These are phyloP conservation scores for Geranium incanum DNA, from an alignment of 441 rosid species.

Conservation along the genomic window DNA sequence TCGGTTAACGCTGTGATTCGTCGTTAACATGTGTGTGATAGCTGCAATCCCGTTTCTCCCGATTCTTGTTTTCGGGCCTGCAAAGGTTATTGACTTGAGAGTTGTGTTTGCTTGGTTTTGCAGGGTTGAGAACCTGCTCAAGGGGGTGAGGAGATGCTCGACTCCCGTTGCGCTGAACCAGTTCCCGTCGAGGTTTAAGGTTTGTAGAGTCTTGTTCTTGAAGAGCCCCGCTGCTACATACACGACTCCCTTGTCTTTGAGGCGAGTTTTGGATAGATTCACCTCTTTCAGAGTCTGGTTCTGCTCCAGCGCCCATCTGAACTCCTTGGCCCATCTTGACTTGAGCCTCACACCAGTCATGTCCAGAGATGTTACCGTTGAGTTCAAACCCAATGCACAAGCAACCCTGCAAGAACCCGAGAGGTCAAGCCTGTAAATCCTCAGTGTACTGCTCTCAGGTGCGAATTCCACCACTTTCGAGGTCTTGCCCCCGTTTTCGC, in stretches of 20 bases:
- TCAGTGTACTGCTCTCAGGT: slow-evolving; percentile 56
- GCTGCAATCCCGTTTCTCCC: slow-evolving; percentile 74
- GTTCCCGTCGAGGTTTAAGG: slow-evolving; percentile 70
- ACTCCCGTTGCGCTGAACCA: slow-evolving; percentile 65
- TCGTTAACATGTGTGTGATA: slow-evolving; percentile 65
- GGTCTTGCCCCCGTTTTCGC: slow-evolving; percentile 45
- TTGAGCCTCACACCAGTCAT: slow-evolving; percentile 66
- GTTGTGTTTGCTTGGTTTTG: slow-evolving; percentile 84
- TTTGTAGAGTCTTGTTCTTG: slow-evolving; percentile 65
- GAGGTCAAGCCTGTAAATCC: slow-evolving; percentile 56
- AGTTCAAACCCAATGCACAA: slow-evolving; percentile 67
- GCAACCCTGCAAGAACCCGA: slow-evolving; percentile 78
- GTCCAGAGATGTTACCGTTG: slow-evolving; percentile 70
- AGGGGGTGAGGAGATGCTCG: slow-evolving; percentile 74
- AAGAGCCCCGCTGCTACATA: slow-evolving; percentile 86
- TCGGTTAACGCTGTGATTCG: slow-evolving; percentile 56
- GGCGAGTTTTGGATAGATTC: slow-evolving; percentile 60
- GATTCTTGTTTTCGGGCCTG: slow-evolving; percentile 60
- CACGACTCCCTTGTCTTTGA: slow-evolving; percentile 75
- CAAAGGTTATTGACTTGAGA: slow-evolving; percentile 52
- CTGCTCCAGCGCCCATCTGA: slow-evolving; percentile 76
- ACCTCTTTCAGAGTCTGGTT: slow-evolving; percentile 65
- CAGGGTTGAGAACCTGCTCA: slow-evolving; percentile 79
- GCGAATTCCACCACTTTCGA: slow-evolving; percentile 75
- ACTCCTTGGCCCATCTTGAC: slow-evolving; percentile 81